These are phyloP conservation scores for Linderniella brevidens DNA, from an alignment of 257 asterid genomes.

Conservation along the genomic window DNA sequence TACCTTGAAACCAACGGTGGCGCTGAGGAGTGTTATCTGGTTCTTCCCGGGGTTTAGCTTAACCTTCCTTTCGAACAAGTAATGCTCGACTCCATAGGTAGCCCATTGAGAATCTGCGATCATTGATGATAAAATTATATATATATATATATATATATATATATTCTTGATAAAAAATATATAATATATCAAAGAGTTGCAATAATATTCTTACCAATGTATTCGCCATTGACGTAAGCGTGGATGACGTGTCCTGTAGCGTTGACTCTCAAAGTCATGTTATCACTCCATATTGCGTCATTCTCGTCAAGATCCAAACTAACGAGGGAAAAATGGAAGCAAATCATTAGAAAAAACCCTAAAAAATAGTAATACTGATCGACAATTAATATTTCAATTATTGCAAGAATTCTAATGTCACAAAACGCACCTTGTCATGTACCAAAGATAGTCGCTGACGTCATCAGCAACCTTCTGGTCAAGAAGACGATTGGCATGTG, in stretches of 20 bases:
- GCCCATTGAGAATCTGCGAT: slow-evolving; percentile 41
- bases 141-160: too few relatives aligned
- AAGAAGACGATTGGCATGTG: slow-evolving; percentile 16
- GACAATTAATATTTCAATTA: not conserved
- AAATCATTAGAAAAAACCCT: not conserved
- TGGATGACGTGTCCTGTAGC: slow-evolving; percentile 43
- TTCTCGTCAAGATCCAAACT: slow-evolving; percentile 28
- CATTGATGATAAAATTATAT: too few relatives aligned
- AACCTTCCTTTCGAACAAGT: slow-evolving; percentile 23
- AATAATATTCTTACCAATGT: slow-evolving; percentile 21
- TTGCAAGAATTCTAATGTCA: too few relatives aligned
- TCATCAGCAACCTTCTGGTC: slow-evolving; percentile 37
- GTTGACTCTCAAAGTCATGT: slow-evolving; percentile 34
- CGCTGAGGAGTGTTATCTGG: slow-evolving; percentile 43
- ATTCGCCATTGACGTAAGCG: slow-evolving; percentile 42
- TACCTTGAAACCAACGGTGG: slow-evolving; percentile 46
- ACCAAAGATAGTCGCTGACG: slow-evolving; percentile 59
- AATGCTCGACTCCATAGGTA: slow-evolving; percentile 13
- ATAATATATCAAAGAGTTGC: not conserved
- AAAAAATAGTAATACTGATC: not conserved
- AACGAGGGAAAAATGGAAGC: not conserved
- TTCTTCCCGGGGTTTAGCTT: slow-evolving; percentile 31
- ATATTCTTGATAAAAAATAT: too few relatives aligned
- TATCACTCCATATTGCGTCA: slow-evolving; percentile 26
- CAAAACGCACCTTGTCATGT: slow-evolving; percentile 70